Conservation (phyloP, 2,329 filamentous ascomycete species). For the Sclerotinia spermophila region DNA sequence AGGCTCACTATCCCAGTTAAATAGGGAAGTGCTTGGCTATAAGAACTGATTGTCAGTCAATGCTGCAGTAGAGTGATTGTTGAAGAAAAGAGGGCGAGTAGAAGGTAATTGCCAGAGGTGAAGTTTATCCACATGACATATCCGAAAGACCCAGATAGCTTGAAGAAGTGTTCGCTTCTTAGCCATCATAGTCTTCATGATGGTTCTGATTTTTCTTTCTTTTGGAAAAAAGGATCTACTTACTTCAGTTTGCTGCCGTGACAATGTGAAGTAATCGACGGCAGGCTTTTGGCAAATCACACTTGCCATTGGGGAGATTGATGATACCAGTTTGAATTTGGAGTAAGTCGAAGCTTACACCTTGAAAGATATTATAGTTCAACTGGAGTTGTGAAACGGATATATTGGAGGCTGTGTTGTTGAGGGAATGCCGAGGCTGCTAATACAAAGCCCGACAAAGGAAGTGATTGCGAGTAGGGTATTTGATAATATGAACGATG, state of each 20-base stretch:
- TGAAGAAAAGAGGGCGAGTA: background rate
- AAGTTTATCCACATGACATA: constrained; percentile 1
- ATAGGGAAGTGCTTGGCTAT: constrained; percentile 21
- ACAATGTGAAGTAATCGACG: constrained; percentile 26
- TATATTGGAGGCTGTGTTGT: background rate
- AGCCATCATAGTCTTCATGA: background rate
- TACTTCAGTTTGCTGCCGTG: constrained; percentile 26
- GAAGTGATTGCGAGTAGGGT: constrained; percentile 7
- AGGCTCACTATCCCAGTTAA: constrained; percentile 29
- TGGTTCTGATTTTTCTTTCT: background rate
- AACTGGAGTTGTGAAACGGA: constrained; percentile 5
- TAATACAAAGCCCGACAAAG: constrained; percentile 12
- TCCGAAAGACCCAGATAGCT: background rate
- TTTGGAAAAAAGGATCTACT: constrained; percentile 18
- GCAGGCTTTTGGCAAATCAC: constrained; percentile 22
- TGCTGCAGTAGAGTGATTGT: background rate
- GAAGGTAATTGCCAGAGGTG: background rate
- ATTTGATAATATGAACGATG: constrained; percentile 6
- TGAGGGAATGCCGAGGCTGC: constrained; percentile 11
- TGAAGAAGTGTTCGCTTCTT: background rate
- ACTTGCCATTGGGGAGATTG: constrained; percentile 23
- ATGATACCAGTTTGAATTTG: background rate
- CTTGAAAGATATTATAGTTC: background rate
- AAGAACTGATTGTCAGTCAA: background rate
- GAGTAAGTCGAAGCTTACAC: constrained; percentile 19